Evolutionary conservation across 164 flowering plant genomes (phyloP).

Genomic region (Houttuynia cordata): DNA sequence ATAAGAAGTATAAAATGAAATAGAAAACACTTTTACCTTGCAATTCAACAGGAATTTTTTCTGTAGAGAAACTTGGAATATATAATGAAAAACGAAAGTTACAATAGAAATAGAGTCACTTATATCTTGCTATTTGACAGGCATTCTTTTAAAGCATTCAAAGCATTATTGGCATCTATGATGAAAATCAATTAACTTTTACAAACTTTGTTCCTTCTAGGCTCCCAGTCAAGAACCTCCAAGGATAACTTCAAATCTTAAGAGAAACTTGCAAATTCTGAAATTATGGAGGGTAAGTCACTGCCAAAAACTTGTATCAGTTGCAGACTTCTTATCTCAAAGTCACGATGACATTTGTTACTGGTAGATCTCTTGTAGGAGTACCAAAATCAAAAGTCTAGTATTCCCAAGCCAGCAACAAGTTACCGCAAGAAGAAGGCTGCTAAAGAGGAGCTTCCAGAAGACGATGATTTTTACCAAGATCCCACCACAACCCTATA

Average conservation of each 20-base stretch:
- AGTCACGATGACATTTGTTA: not conserved
- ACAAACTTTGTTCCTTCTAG: conserved; percentile 13
- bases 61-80: no score
- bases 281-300: conserved; percentile 61
- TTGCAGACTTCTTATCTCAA: not conserved
- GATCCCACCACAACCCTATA: conserved; percentile 75
- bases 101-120: no score
- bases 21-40: no score
- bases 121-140: no score
- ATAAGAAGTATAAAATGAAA: no score
- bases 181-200: not conserved
- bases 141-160: no score
- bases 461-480: conserved; percentile 46
- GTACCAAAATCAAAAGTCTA: conserved; percentile 47
- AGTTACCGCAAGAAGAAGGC: conserved; percentile 80
- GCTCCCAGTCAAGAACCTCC: conserved; percentile 49
- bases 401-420: conserved; percentile 66
- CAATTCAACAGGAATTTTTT: no score
- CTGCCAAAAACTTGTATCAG: not conserved
- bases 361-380: conserved; percentile 33
- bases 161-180: not conserved
- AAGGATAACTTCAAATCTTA: conserved; percentile 90
- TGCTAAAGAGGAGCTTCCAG: conserved; percentile 63
- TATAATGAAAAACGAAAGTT: no score
- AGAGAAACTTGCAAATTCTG: conserved; percentile 82